Evolutionary conservation across 805 yeast species (phyloP), one percentile per base, ranked within the genome.

Genomic region (Saccharomycopsis lassenensis): DNA sequence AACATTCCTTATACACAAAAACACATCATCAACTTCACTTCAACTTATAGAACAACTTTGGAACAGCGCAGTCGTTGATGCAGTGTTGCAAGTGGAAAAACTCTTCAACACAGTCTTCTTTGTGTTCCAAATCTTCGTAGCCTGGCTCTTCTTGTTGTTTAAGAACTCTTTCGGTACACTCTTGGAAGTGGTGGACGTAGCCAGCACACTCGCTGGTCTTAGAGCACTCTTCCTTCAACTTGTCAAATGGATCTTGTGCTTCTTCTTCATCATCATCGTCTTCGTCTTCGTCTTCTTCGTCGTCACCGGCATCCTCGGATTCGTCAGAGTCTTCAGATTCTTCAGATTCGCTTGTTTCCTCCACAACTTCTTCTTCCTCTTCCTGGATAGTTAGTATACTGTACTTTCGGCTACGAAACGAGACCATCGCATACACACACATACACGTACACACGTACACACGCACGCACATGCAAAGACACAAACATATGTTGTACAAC

Each of bases 31-130:
- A n/a, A n/a, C n/a, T n/a, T 61, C 74, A 86, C 63, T 83, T 84
- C 63, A 86, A 75, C 65, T 79, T 82, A 68, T 73, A 65, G 69
- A 87, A 84, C 60, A 87, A 68, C 61, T 75, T 79, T 63, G 94
- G 94, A 46, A 94, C 85, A 58, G 79, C 85, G 67, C 94, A 76
- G 58, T 83, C 91, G 63, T 84, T 85, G 52, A 87, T 51, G 67
- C 93, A 84, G 63, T 89, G 96, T 61, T 85, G 85, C 59, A 87
- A 70, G 65, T 91, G 97, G 85, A 89, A 89, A 62, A 82, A 89
- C 65, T 89, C 98, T 65, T 89, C 97, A 45, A 89, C 80, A 71
- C 98, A 89, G 65, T 89, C 96, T 69, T 89, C 98, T 65, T 89
- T 89, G 70, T 84, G 69, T 7, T 68, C 76, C 52, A 71, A 72